These are phyloP conservation scores for Loxodes magnus DNA, from an alignment of 73 alveolate genomes.

Conservation along the genomic window DNA sequence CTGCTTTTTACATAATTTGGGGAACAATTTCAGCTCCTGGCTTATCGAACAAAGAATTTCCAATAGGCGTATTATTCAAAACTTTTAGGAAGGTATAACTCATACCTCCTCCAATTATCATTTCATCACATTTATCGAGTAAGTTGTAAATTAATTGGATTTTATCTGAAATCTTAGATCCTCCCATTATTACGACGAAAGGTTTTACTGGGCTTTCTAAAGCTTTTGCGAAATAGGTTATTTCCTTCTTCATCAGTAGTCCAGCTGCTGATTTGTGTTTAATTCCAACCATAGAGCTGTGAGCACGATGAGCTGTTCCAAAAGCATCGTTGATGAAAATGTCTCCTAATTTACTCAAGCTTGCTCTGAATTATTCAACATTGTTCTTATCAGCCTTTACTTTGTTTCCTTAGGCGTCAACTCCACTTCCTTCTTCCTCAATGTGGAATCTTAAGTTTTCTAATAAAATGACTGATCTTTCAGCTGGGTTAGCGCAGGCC, in stretches of 20 bases:
- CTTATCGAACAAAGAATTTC: slow-evolving; percentile 83
- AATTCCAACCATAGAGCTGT: slow-evolving; percentile 89
- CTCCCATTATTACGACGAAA: slow-evolving; percentile 85
- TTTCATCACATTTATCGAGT: slow-evolving; percentile 74
- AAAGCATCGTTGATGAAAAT: slow-evolving; percentile 85
- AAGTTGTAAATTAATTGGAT: slow-evolving; percentile 73
- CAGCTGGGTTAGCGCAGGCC: slow-evolving; percentile 51
- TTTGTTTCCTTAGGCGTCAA: slow-evolving; percentile 51
- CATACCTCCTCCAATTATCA: slow-evolving; percentile 98
- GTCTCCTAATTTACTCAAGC: slow-evolving; percentile 64
- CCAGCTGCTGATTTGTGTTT: slow-evolving; percentile 83
- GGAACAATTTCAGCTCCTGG: slow-evolving; percentile 83
- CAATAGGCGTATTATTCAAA: slow-evolving; percentile 47
- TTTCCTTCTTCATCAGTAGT: slow-evolving; percentile 82
- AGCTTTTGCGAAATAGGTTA: slow-evolving; percentile 80
- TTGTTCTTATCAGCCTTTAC: slow-evolving; percentile 59
- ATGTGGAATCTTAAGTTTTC: slow-evolving; percentile 90
- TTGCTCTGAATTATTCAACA: slow-evolving; percentile 49
- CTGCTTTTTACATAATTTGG: slow-evolving; percentile 46
- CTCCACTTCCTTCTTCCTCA: slow-evolving; percentile 86
- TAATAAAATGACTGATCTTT: slow-evolving; percentile 69
- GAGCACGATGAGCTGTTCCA: slow-evolving; percentile 96
- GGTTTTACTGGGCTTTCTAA: slow-evolving; percentile 87
- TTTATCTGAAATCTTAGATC: slow-evolving; percentile 93
- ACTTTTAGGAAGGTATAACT: slow-evolving; percentile 90